Percentiles rank a stretch among this genome's conserved stretches.
Conservation (phyloP, 2,329 filamentous ascomycete genomes). For the Blastomyces silverae region DNA sequence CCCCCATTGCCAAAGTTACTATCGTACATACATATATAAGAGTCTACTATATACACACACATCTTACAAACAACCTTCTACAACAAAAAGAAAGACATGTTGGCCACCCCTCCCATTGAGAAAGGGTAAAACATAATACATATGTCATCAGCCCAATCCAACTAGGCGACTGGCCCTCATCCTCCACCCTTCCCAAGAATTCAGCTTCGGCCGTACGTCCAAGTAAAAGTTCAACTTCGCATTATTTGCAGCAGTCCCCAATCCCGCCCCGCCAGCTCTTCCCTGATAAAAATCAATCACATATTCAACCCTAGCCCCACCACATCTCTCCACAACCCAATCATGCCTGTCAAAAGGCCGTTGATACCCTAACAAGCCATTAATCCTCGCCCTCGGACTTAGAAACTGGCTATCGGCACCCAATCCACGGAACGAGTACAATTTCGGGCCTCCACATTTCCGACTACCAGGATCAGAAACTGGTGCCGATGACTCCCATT, state of each 20-base stretch:
- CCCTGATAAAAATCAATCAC: slow-evolving; percentile 98
- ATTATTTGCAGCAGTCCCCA: slow-evolving; percentile 26
- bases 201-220: slow-evolving; percentile 60
- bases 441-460: slow-evolving; percentile 67
- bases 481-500: slow-evolving; percentile 70
- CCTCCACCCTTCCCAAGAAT: slow-evolving; percentile 55
- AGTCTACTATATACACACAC: background rate
- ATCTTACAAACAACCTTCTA: background rate
- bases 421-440: slow-evolving; percentile 74
- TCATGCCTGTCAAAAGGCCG: slow-evolving; percentile 93
- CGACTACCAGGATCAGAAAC: slow-evolving; percentile 51
- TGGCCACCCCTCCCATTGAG: background rate
- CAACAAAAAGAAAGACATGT: background rate
- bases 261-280: slow-evolving; percentile 39
- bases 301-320: slow-evolving; percentile 68
- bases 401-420: slow-evolving; percentile 49
- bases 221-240: slow-evolving; percentile 56
- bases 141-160: slow-evolving; percentile 35
- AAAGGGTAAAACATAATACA: background rate
- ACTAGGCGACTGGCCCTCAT: slow-evolving; percentile 48
- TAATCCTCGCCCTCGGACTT: slow-evolving; percentile 76
- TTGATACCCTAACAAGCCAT: slow-evolving; percentile 79
- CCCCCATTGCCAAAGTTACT: slow-evolving; percentile 6
- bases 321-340: slow-evolving; percentile 93
- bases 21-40: slow-evolving; percentile 14